Evolutionary conservation across 192 early-diverging fungal species (phyloP).

Genomic region (Chytriomyces sp.): DNA sequence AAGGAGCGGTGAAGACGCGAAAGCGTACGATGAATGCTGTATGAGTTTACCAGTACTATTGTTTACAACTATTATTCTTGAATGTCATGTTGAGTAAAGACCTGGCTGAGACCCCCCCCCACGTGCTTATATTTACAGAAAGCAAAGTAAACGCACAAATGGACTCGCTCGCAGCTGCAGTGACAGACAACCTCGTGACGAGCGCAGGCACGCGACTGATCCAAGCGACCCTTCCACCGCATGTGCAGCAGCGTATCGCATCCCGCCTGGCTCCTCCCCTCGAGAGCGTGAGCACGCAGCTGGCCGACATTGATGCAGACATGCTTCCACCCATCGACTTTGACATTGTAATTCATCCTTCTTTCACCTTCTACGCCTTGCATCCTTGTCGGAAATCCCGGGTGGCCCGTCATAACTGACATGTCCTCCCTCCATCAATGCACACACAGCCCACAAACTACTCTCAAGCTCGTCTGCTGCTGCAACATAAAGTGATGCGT

Average conservation of each 20-base stretch:
- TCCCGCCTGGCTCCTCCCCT: slow-evolving; percentile 19
- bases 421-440: not conserved
- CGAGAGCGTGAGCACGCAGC: not conserved
- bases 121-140: too few species aligned
- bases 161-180: slow-evolving; percentile 2
- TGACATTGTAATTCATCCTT: slow-evolving; percentile 3
- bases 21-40: too few species aligned
- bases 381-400: too few species aligned
- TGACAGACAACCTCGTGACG: slow-evolving; percentile 21
- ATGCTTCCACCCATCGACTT: slow-evolving; percentile 25
- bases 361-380: not conserved
- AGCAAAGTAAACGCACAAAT: not conserved
- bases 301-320: not conserved
- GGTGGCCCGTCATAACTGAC: too few species aligned
- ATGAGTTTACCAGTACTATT: too few species aligned
- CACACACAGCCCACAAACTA: slow-evolving; percentile 16
- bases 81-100: too few species aligned
- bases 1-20: slow-evolving; percentile 31
- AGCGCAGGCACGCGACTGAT: slow-evolving; percentile 21
- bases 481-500: slow-evolving; percentile 27
- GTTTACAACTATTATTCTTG: too few species aligned
- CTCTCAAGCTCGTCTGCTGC: slow-evolving; percentile 19
- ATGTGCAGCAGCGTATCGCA: slow-evolving; percentile 32
- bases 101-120: too few species aligned
- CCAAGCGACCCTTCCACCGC: slow-evolving; percentile 20